Evolutionary conservation across 768 basidiomycete species (phyloP), one percentile per base, ranked within the genome.

Genomic region (Termitomyces sp.): DNA sequence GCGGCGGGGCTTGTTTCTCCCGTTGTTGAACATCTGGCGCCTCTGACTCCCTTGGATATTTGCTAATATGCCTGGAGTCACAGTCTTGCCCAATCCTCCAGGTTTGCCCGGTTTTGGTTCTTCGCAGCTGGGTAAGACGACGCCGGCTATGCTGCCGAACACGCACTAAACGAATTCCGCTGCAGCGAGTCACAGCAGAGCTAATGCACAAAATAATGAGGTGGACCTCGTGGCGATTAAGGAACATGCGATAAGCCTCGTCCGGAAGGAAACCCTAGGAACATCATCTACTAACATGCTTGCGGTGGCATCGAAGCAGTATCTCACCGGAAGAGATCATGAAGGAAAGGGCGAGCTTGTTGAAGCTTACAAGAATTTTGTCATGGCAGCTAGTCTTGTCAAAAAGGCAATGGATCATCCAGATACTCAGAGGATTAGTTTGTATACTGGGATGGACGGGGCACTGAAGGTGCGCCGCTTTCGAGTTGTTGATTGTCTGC

Each of bases 371-470:
- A 74, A 74, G 38, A 77, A 80, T 21, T 80, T 82, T 60, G 79
- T 83, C 28, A 83, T 77, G 66, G 80, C 87, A 8, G 88, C 81
- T 1, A 78, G 74, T 22, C 73, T 89, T 2, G 72, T 79, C 0
- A 75, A 77, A 59, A 76, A 81, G 69, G 75, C 82, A 44, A 79
- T 87, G 74, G 79, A 83, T 45, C 79, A 81, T 15, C 56, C 74
- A 9, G 87, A 88, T 45, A 72, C 71, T 37, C 79, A 77, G 41
- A 80, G 77, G 57, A 75, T 75, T 55, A 82, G 77, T 35, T 66
- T 89, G 45, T 77, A 78, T 68, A 83, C 79, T 68, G 87, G 88
- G 61, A 77, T 88, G 53, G 62, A 73, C 42, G 81, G 83, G 22
- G 88, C 90, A 57, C 75, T 83, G 62, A 76, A 81, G 74, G 89